A percentile compares a stretch with the other conserved stretches of the same genome.
phyloP scores from a whole-genome alignment of 176 grass and related monocot genomes.

The Zoysia japonica region DNA sequence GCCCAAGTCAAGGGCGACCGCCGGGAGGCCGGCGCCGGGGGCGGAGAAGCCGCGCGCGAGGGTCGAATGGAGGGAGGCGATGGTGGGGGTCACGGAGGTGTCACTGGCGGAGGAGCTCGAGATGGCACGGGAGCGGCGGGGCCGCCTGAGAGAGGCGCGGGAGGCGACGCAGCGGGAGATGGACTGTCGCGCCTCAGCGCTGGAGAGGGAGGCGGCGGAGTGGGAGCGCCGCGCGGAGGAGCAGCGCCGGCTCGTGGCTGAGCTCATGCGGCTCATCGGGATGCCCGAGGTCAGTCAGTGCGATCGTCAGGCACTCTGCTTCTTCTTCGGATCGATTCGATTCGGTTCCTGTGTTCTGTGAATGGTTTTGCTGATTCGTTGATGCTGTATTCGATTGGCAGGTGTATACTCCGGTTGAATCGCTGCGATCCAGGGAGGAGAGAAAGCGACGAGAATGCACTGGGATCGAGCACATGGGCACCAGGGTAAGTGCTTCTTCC shows the following conservation, averaged over 20 bases:
- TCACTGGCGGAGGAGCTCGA: slow-evolving; percentile 59
- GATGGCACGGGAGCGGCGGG: slow-evolving; percentile 43
- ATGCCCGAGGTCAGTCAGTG: slow-evolving; percentile 34
- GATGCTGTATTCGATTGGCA: not conserved
- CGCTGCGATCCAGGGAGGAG: slow-evolving; percentile 49
- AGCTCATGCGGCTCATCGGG: slow-evolving; percentile 51
- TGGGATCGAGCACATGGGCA: not conserved
- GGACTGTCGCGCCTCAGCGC: not conserved
- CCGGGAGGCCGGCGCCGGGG: not conserved
- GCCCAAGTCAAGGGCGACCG: not conserved
- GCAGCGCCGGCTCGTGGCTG: slow-evolving; percentile 34
- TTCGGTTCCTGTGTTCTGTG: not conserved
- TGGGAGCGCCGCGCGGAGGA: slow-evolving; percentile 33
- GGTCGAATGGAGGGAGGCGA: not conserved
- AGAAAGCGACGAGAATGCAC: slow-evolving; percentile 21
- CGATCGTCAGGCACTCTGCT: not conserved
- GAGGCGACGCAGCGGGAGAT: slow-evolving; percentile 22
- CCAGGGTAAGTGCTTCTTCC: slow-evolving; percentile 7
- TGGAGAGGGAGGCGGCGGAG: slow-evolving; percentile 19
- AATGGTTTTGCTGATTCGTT: not conserved
- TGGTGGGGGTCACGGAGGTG: slow-evolving; percentile 7
- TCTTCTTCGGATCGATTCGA: not conserved
- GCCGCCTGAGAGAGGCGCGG: slow-evolving; percentile 34
- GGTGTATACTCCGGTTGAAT: slow-evolving; percentile 43
- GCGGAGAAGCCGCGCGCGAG: not conserved